Percentiles rank a stretch among this genome's conserved stretches.
These are phyloP conservation scores for Picochlorum sp. DNA, from an alignment of 139 green algal genomes.

Conservation along the genomic window DNA sequence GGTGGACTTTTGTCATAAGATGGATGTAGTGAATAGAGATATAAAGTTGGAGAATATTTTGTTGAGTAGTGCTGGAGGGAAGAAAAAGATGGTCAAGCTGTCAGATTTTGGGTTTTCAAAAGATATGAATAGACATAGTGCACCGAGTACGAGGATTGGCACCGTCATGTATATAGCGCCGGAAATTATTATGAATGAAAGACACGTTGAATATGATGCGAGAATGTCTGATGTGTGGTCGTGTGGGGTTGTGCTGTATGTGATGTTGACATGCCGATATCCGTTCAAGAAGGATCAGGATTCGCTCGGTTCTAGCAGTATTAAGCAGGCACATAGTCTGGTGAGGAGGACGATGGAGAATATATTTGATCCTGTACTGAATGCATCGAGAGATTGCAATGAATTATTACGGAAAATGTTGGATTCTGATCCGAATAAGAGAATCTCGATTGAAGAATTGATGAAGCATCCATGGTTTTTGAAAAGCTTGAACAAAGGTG, in stretches of 20 bases:
- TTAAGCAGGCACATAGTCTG: not conserved
- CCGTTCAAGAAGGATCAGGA: conserved; percentile 87
- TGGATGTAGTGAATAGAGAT: conserved; percentile 10
- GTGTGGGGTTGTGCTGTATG: conserved; percentile 94
- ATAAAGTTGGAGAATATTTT: conserved; percentile 33
- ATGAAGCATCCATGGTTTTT: conserved; percentile 51
- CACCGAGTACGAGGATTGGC: conserved; percentile 12
- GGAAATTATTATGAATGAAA: conserved; percentile 78
- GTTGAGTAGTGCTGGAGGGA: not conserved
- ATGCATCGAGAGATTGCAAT: not conserved
- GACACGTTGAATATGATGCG: conserved; percentile 71
- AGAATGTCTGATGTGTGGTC: conserved; percentile 90
- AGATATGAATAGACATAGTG: conserved; percentile 7
- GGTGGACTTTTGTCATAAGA: conserved; percentile 68
- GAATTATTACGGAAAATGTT: conserved; percentile 6
- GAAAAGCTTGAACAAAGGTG: conserved; percentile 13
- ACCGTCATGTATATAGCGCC: conserved; percentile 90
- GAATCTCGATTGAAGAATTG: conserved; percentile 17
- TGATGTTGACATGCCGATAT: conserved; percentile 86
- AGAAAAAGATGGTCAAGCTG: conserved; percentile 27
- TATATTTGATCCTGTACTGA: not conserved
- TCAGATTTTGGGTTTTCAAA: conserved; percentile 24
- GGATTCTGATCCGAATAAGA: conserved; percentile 5
- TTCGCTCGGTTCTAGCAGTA: not conserved
- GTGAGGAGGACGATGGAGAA: not conserved